Percentiles rank a stretch among this genome's conserved stretches.
These are phyloP conservation scores for Grosmannia serpens DNA, from an alignment of 2,329 filamentous ascomycete genomes.

Conservation along the genomic window DNA sequence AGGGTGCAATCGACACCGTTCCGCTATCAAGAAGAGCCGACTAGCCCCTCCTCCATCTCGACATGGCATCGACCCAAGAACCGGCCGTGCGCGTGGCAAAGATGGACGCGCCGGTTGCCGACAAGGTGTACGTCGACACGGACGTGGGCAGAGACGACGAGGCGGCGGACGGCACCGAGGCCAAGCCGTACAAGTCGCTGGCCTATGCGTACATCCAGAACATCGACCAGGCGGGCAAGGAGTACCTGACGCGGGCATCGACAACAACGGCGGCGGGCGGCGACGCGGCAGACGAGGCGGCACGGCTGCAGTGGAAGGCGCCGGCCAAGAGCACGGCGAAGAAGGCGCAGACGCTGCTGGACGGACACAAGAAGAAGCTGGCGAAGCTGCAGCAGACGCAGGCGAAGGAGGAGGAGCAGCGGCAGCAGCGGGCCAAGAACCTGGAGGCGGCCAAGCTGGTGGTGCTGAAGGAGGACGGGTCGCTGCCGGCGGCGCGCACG, in stretches of 20 bases:
- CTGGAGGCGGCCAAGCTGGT: slow-evolving; percentile 78
- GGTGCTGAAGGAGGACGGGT: slow-evolving; percentile 57
- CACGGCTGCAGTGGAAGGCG: slow-evolving; percentile 64
- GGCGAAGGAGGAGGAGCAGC: slow-evolving; percentile 60
- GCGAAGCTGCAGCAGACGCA: slow-evolving; percentile 64
- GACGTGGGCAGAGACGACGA: slow-evolving; percentile 63
- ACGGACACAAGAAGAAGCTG: slow-evolving; percentile 73
- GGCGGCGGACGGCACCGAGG: slow-evolving; percentile 54
- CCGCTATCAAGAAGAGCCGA: background rate
- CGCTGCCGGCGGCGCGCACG: slow-evolving; percentile 60
- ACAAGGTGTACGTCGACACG: slow-evolving; percentile 65
- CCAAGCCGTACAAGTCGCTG: slow-evolving; percentile 71
- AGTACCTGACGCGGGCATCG: slow-evolving; percentile 60
- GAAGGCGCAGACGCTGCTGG: slow-evolving; percentile 66
- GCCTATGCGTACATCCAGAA: slow-evolving; percentile 66
- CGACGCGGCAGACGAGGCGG: slow-evolving; percentile 51
- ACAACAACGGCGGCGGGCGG: slow-evolving; percentile 46
- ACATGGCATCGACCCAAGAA: slow-evolving; percentile 24
- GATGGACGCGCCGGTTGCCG: slow-evolving; percentile 19
- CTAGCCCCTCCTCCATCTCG: background rate
- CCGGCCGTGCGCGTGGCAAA: slow-evolving; percentile 37
- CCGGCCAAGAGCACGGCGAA: slow-evolving; percentile 76
- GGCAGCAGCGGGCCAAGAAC: slow-evolving; percentile 54
- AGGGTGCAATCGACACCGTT: background rate
- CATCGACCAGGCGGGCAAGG: slow-evolving; percentile 38